A percentile compares a stretch with the other conserved stretches of the same genome.
These are phyloP conservation scores for Trichophyton benhamiae DNA, from an alignment of 2,329 filamentous ascomycete genomes.

Conservation along the genomic window DNA sequence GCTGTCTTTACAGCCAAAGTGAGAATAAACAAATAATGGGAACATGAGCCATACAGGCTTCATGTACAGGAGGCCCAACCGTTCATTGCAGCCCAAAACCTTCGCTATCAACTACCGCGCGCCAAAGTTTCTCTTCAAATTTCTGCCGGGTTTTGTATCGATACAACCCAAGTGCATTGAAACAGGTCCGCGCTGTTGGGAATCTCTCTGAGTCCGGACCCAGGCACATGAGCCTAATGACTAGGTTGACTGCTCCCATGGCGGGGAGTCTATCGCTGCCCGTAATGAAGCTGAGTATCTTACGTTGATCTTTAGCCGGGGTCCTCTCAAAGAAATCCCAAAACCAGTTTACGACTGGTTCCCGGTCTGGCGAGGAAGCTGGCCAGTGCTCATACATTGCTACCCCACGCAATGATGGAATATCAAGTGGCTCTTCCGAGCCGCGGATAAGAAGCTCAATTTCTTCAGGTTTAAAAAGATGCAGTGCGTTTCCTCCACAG, in stretches of 20 bases:
- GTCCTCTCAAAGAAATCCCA: slow-evolving; percentile 68
- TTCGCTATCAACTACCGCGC: slow-evolving; percentile 77
- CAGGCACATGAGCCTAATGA: slow-evolving; percentile 63
- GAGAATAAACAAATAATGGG: not conserved
- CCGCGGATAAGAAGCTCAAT: slow-evolving; percentile 79
- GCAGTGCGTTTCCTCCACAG: slow-evolving; percentile 75
- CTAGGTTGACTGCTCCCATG: slow-evolving; percentile 67
- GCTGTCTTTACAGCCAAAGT: not conserved
- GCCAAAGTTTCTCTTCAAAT: slow-evolving; percentile 64
- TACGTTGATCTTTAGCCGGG: slow-evolving; percentile 56
- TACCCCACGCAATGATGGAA: slow-evolving; percentile 60
- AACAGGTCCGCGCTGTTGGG: slow-evolving; percentile 80
- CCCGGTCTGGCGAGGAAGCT: slow-evolving; percentile 39
- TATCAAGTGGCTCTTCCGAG: slow-evolving; percentile 71
- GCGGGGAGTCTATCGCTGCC: slow-evolving; percentile 84
- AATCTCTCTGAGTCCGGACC: slow-evolving; percentile 63
- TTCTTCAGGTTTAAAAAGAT: slow-evolving; percentile 78
- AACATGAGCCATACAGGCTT: not conserved
- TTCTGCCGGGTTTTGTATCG: slow-evolving; percentile 55
- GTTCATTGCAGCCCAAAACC: slow-evolving; percentile 75
- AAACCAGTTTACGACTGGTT: slow-evolving; percentile 70
- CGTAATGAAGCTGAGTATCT: slow-evolving; percentile 74
- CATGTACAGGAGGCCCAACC: not conserved
- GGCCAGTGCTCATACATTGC: slow-evolving; percentile 76
- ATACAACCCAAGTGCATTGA: slow-evolving; percentile 71